phyloP scores from a whole-genome alignment of 768 basidiomycete species.

The Psilocybe sp. region DNA sequence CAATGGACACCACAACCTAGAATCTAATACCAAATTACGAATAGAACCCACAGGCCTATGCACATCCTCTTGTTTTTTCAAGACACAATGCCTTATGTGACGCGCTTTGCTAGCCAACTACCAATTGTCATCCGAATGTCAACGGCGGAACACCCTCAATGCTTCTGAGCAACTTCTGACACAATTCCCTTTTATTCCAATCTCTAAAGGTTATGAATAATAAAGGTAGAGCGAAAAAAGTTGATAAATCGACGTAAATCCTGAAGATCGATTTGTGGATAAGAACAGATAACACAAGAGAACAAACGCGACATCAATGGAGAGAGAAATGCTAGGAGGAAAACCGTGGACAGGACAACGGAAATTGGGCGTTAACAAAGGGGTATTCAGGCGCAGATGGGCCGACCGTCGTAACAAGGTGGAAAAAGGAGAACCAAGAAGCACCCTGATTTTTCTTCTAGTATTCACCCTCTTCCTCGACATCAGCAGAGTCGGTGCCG shows the following conservation, averaged over 20 bases:
- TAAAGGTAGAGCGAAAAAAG: slow-evolving; percentile 21
- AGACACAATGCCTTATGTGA: no score
- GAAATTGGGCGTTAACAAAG: slow-evolving; percentile 10
- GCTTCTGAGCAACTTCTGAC: not conserved
- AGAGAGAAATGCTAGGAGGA: slow-evolving; percentile 4
- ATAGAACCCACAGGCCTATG: not conserved
- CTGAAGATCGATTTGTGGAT: slow-evolving; percentile 13
- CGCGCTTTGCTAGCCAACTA: not conserved
- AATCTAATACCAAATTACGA: no score
- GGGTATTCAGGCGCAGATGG: slow-evolving; percentile 19
- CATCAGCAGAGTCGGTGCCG: slow-evolving; percentile 73
- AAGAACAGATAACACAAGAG: not conserved
- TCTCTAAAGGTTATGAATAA: slow-evolving; percentile 10
- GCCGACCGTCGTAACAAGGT: slow-evolving; percentile 6
- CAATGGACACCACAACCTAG: not conserved
- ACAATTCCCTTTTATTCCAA: slow-evolving; percentile 10
- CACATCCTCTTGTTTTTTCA: no score
- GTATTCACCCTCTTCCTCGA: slow-evolving; percentile 68
- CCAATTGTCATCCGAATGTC: not conserved
- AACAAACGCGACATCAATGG: slow-evolving; percentile 1
- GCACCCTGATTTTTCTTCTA: slow-evolving; percentile 23
- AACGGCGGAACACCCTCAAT: no score
- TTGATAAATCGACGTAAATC: slow-evolving; percentile 20
- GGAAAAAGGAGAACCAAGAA: slow-evolving; percentile 6
- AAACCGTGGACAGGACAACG: not conserved